A percentile compares a stretch with the other conserved stretches of the same genome.
phyloP scores from a whole-genome alignment of 2,329 filamentous ascomycete species.

The Xylariomycetidae sp. region DNA sequence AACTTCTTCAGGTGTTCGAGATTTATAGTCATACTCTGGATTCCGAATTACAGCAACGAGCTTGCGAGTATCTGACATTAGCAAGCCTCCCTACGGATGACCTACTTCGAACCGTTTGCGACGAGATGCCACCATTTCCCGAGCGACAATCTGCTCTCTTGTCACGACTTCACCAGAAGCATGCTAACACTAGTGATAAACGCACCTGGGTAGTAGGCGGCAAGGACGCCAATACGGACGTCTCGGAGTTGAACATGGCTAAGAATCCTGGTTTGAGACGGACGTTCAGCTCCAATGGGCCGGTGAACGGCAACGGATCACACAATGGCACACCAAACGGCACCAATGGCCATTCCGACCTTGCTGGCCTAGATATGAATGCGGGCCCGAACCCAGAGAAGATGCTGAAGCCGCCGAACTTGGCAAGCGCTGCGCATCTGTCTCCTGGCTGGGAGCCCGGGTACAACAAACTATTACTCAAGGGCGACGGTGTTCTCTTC shows the following conservation, averaged over 20 bases:
- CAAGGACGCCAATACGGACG: slow-evolving; percentile 85
- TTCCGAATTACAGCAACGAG: slow-evolving; percentile 90
- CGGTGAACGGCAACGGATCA: slow-evolving; percentile 42
- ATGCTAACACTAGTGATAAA: slow-evolving; percentile 87
- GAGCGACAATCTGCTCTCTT: slow-evolving; percentile 88
- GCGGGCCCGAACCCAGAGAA: slow-evolving; percentile 54
- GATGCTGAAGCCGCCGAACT: slow-evolving; percentile 66
- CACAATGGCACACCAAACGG: slow-evolving; percentile 43
- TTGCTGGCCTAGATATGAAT: slow-evolving; percentile 79
- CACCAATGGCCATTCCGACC: slow-evolving; percentile 54
- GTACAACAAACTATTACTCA: slow-evolving; percentile 76
- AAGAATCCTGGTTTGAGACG: slow-evolving; percentile 81
- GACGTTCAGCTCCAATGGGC: slow-evolving; percentile 65
- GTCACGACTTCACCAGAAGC: slow-evolving; percentile 90
- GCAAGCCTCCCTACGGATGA: slow-evolving; percentile 86
- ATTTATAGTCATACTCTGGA: slow-evolving; percentile 93
- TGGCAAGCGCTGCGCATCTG: slow-evolving; percentile 87
- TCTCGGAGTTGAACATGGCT: slow-evolving; percentile 72
- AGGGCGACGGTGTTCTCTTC: slow-evolving; percentile 82
- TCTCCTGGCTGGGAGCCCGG: slow-evolving; percentile 93
- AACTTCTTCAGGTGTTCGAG: slow-evolving; percentile 84
- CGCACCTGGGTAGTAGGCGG: slow-evolving; percentile 97
- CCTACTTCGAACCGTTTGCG: slow-evolving; percentile 85
- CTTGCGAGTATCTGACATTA: slow-evolving; percentile 88
- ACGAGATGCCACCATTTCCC: slow-evolving; percentile 98